Conservation (phyloP, 2,329 filamentous ascomycete species). For the Aspergillus neoniger region DNA sequence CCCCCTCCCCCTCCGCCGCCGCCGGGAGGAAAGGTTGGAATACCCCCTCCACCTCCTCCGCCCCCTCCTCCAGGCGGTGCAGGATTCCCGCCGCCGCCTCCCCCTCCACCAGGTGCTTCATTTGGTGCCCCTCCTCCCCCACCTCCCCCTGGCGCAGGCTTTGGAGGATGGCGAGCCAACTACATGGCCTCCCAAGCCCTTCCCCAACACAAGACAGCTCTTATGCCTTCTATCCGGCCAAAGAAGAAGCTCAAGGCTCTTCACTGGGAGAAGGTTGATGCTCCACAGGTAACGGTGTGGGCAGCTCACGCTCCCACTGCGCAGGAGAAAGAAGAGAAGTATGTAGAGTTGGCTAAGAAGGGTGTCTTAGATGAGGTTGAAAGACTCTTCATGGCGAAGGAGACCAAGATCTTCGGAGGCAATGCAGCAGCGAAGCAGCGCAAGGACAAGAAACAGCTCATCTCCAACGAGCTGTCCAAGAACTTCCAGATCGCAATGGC, state of each 20-base stretch:
- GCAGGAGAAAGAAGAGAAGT: conserved; percentile 91
- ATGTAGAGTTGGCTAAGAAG: conserved; percentile 86
- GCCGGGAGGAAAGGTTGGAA: conserved; percentile 38
- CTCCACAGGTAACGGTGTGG: conserved; percentile 90
- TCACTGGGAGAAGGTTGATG: conserved; percentile 98
- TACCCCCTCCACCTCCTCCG: conserved; percentile 52
- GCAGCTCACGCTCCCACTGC: conserved; percentile 81
- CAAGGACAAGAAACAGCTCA: conserved; percentile 96
- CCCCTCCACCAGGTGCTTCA: conserved; percentile 47
- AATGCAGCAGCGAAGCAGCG: conserved; percentile 68
- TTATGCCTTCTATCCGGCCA: conserved; percentile 78
- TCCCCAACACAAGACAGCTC: conserved; percentile 59
- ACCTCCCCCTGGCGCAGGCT: conserved; percentile 65
- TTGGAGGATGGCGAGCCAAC: conserved; percentile 63
- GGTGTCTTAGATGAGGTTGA: conserved; percentile 97
- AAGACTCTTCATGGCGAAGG: conserved; percentile 95
- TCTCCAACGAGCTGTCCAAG: conserved; percentile 85
- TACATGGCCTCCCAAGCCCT: conserved; percentile 68
- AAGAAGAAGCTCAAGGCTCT: conserved; percentile 99
- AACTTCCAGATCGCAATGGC: conserved; percentile 90
- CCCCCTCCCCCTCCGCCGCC: conserved; percentile 52
- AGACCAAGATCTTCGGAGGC: conserved; percentile 80
- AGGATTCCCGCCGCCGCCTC: conserved; percentile 43
- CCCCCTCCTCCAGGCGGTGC: conserved; percentile 46
- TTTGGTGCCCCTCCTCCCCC: conserved; percentile 58